These are phyloP conservation scores for Thelonectria discophora DNA, from an alignment of 2,329 filamentous ascomycete genomes.

Conservation along the genomic window DNA sequence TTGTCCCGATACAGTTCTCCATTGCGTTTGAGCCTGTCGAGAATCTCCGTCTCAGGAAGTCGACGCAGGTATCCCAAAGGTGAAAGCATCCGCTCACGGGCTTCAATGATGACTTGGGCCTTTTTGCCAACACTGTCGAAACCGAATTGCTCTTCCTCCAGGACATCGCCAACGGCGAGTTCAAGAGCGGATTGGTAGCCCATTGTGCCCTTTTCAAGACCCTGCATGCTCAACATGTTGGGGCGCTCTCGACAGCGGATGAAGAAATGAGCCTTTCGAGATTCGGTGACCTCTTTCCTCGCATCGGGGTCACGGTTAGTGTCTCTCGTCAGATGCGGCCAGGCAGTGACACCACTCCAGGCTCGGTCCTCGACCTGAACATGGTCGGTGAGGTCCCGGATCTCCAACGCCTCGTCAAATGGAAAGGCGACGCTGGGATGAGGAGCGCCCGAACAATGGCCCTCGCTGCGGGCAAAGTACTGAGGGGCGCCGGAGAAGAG, in stretches of 20 bases:
- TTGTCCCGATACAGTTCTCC: constrained; percentile 64
- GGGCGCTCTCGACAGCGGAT: constrained; percentile 69
- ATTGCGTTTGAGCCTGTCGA: constrained; percentile 67
- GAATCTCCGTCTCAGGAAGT: constrained; percentile 64
- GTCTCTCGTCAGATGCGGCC: constrained; percentile 67
- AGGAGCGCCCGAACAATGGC: constrained; percentile 66
- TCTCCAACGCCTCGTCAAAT: constrained; percentile 69
- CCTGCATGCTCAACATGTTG: constrained; percentile 77
- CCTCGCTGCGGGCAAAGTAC: constrained; percentile 70
- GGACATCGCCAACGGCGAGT: constrained; percentile 69
- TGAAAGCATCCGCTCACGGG: constrained; percentile 65
- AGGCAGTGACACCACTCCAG: constrained; percentile 70
- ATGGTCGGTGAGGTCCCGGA: constrained; percentile 72
- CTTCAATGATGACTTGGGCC: constrained; percentile 63
- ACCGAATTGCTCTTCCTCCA: constrained; percentile 69
- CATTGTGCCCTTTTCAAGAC: constrained; percentile 74
- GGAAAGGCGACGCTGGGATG: constrained; percentile 73
- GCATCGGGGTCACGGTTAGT: constrained; percentile 56
- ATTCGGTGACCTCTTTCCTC: constrained; percentile 53
- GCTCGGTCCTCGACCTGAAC: constrained; percentile 69
- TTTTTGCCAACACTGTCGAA: constrained; percentile 65
- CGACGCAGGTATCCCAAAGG: constrained; percentile 63
- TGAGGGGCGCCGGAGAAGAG: constrained; percentile 81
- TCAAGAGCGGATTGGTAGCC: constrained; percentile 76
- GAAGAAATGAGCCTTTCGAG: constrained; percentile 65